Conservation (phyloP, 2,329 filamentous ascomycete species). For the Neopestalotiopsis sp. region DNA sequence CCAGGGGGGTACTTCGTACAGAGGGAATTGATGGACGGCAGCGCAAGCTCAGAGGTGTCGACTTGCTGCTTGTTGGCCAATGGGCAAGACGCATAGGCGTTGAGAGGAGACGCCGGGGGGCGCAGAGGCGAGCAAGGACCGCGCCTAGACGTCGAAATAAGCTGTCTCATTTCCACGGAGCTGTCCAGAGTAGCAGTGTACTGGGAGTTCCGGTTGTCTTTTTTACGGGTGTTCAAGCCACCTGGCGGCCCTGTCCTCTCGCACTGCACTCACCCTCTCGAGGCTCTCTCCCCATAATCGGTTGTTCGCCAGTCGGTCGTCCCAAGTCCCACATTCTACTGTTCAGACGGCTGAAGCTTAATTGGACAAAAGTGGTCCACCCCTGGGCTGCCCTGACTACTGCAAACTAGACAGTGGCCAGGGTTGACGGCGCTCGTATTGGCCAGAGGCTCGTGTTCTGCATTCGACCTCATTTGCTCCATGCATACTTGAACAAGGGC, state of each 20-base stretch:
- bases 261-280: too few relatives aligned
- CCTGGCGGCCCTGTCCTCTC: too few relatives aligned
- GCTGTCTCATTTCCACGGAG: neutral
- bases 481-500: conserved; percentile 2
- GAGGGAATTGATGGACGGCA: too few relatives aligned
- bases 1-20: neutral
- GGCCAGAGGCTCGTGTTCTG: conserved; percentile 4
- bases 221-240: too few relatives aligned
- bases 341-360: conserved; percentile 12
- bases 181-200: too few relatives aligned
- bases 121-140: neutral
- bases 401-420: neutral
- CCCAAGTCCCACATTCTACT: neutral
- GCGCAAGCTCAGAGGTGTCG: neutral
- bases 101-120: neutral
- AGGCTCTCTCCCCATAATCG: too few relatives aligned
- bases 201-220: too few relatives aligned
- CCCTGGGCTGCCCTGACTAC: neutral
- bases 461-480: neutral
- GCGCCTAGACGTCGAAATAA: neutral
- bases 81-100: neutral
- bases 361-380: conserved; percentile 1
- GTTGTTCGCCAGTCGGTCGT: neutral
- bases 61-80: neutral
- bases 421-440: neutral